Percentiles rank a stretch among this genome's conserved stretches.
phyloP scores from a whole-genome alignment of 2,329 filamentous ascomycete species.

The Emericellopsis atlantica region DNA sequence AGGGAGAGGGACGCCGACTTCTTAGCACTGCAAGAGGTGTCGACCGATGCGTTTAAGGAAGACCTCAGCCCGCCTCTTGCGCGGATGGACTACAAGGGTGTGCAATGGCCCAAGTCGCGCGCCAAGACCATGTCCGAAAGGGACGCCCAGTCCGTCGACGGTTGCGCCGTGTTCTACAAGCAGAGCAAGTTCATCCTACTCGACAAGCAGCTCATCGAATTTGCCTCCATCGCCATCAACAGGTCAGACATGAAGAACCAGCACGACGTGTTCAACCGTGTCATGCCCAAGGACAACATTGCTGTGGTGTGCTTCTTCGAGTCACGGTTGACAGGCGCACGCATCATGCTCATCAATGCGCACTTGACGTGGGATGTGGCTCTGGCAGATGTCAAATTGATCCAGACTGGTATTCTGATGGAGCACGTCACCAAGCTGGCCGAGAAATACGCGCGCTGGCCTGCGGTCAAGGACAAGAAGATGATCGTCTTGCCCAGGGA shows the following conservation, averaged over 20 bases:
- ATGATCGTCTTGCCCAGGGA: slow-evolving; percentile 32
- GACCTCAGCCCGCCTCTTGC: slow-evolving; percentile 82
- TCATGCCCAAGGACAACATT: slow-evolving; percentile 98
- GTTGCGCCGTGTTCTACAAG: slow-evolving; percentile 95
- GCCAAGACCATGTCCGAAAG: slow-evolving; percentile 86
- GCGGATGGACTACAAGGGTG: slow-evolving; percentile 81
- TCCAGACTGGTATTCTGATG: slow-evolving; percentile 92
- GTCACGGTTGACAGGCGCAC: slow-evolving; percentile 78
- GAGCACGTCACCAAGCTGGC: slow-evolving; percentile 79
- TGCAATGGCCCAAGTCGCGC: slow-evolving; percentile 83
- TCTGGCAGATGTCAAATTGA: slow-evolving; percentile 86
- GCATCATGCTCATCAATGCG: slow-evolving; percentile 84
- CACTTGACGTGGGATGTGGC: slow-evolving; percentile 93
- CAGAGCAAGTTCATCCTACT: slow-evolving; percentile 85
- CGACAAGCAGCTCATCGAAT: slow-evolving; percentile 90
- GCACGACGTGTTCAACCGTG: slow-evolving; percentile 93
- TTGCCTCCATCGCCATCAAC: slow-evolving; percentile 83
- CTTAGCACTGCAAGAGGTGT: slow-evolving; percentile 86
- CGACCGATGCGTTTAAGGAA: slow-evolving; percentile 81
- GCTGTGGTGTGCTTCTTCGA: slow-evolving; percentile 87
- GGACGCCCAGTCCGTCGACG: slow-evolving; percentile 83
- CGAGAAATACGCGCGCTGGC: slow-evolving; percentile 71
- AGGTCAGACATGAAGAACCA: slow-evolving; percentile 94
- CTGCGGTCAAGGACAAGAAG: slow-evolving; percentile 72
- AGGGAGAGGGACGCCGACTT: slow-evolving; percentile 73